Percentiles rank a stretch among this genome's conserved stretches.
Evolutionary conservation across 805 yeast genomes (phyloP).

Genomic region (Saturnispora silvae): DNA sequence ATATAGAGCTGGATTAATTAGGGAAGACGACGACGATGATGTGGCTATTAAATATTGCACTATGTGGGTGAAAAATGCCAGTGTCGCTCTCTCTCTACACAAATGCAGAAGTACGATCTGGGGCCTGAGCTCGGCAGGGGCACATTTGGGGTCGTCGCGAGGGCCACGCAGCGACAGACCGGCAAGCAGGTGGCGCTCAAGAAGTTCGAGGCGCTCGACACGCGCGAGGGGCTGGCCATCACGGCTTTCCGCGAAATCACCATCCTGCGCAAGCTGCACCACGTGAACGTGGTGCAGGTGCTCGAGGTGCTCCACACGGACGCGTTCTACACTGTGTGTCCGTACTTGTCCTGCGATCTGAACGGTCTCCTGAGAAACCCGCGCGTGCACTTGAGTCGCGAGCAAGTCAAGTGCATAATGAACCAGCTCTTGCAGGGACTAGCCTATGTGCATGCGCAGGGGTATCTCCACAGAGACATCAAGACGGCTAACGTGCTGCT

Average conservation of each 20-base stretch:
- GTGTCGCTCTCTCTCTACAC: not conserved
- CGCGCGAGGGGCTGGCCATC: conserved; percentile 79
- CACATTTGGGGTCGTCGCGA: conserved; percentile 83
- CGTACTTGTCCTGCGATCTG: conserved; percentile 86
- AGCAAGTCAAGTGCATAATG: conserved; percentile 78
- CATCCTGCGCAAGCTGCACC: conserved; percentile 59
- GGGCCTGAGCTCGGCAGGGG: conserved; percentile 55
- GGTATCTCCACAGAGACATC: conserved; percentile 76
- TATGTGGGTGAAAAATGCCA: not conserved
- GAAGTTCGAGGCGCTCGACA: conserved; percentile 67
- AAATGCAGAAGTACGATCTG: conserved; percentile 1
- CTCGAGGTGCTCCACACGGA: conserved; percentile 65
- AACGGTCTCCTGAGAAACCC: conserved; percentile 85
- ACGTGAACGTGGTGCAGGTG: conserved; percentile 64
- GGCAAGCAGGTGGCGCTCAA: conserved; percentile 74
- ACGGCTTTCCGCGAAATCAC: conserved; percentile 91
- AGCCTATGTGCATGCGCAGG: conserved; percentile 58
- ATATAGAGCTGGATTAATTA: conserved; percentile 14
- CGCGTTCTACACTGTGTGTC: conserved; percentile 73
- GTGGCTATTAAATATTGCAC: not conserved
- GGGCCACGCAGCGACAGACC: conserved; percentile 36
- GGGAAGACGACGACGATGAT: not conserved
- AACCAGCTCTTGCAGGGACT: conserved; percentile 70
- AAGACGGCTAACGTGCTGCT: conserved; percentile 92
- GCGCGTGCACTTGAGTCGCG: conserved; percentile 41